phyloP scores from a whole-genome alignment of 208 protist species.

The Herpetomonas tarakana region DNA sequence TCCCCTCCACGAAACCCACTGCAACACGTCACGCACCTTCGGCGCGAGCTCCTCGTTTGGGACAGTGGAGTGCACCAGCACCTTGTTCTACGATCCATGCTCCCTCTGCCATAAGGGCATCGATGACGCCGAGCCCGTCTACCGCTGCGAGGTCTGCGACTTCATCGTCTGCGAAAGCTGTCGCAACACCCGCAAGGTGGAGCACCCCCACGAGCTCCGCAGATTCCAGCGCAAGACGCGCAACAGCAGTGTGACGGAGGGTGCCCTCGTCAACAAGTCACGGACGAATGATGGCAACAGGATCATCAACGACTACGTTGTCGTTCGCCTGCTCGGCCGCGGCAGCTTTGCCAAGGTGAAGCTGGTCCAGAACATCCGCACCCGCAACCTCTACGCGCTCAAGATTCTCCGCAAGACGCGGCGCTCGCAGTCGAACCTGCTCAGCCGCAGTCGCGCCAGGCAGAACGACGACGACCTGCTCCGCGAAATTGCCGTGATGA shows the following conservation, averaged over 20 bases:
- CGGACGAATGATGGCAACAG: constrained; percentile 77
- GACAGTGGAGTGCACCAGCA: constrained; percentile 38
- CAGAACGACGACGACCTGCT: constrained; percentile 69
- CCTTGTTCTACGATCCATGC: constrained; percentile 80
- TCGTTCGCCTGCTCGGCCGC: constrained; percentile 72
- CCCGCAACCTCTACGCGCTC: constrained; percentile 65
- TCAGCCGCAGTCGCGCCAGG: neutral
- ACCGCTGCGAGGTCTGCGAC: constrained; percentile 70
- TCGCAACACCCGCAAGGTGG: constrained; percentile 16
- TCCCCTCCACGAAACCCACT: constrained; percentile 44
- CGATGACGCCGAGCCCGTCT: constrained; percentile 62
- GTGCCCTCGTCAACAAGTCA: constrained; percentile 43
- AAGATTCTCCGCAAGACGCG: constrained; percentile 69
- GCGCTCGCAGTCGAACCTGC: neutral
- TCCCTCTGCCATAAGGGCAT: constrained; percentile 46
- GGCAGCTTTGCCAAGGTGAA: constrained; percentile 89
- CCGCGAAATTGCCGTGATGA: constrained; percentile 96
- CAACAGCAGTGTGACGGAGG: constrained; percentile 33
- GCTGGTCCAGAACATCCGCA: constrained; percentile 76
- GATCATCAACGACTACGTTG: constrained; percentile 90
- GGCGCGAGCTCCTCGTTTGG: constrained; percentile 27
- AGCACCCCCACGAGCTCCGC: constrained; percentile 59
- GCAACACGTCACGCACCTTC: constrained; percentile 43
- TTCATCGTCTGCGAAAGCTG: constrained; percentile 64
- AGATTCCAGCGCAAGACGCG: constrained; percentile 50